These are phyloP conservation scores for Xylariaceae sp. DNA, from an alignment of 2,329 filamentous ascomycete genomes.

Conservation along the genomic window DNA sequence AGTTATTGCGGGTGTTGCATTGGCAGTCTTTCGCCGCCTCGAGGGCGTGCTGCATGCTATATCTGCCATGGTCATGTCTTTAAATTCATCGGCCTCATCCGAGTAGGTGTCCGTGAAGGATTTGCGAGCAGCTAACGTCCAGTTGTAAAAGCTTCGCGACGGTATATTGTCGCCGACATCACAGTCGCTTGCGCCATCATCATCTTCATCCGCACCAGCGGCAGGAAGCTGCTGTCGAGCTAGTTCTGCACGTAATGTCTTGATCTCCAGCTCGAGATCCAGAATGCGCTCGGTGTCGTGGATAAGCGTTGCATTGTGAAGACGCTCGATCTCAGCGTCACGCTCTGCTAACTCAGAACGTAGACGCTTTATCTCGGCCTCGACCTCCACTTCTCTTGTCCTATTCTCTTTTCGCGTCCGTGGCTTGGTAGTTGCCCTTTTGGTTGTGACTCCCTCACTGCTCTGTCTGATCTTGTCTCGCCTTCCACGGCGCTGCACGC, in stretches of 20 bases:
- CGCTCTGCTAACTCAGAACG: slow-evolving; percentile 45
- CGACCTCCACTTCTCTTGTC: slow-evolving; percentile 31
- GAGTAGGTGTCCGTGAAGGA: slow-evolving; percentile 43
- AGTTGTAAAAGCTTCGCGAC: slow-evolving; percentile 38
- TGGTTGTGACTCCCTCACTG: slow-evolving; percentile 54
- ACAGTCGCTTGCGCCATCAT: neutral
- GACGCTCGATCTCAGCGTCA: slow-evolving; percentile 50
- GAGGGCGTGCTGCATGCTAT: slow-evolving; percentile 51
- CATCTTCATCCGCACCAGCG: slow-evolving; percentile 6
- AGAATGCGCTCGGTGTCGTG: slow-evolving; percentile 43
- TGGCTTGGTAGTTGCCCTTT: slow-evolving; percentile 38
- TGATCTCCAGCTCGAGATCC: slow-evolving; percentile 37
- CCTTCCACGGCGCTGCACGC: slow-evolving; percentile 53
- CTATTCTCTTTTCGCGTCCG: slow-evolving; percentile 29
- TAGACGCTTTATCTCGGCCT: slow-evolving; percentile 48
- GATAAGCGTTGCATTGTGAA: slow-evolving; percentile 45
- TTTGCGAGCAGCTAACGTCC: slow-evolving; percentile 49
- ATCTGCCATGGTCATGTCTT: slow-evolving; percentile 49
- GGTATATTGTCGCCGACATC: slow-evolving; percentile 8
- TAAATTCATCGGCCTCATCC: slow-evolving; percentile 40
- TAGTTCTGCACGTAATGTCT: slow-evolving; percentile 32
- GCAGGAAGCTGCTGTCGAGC: slow-evolving; percentile 14
- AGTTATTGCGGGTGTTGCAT: neutral
- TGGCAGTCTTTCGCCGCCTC: slow-evolving; percentile 18
- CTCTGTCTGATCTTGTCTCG: slow-evolving; percentile 54